phyloP scores from a whole-genome alignment of 441 rosid species.

The Syzygium malaccense region DNA sequence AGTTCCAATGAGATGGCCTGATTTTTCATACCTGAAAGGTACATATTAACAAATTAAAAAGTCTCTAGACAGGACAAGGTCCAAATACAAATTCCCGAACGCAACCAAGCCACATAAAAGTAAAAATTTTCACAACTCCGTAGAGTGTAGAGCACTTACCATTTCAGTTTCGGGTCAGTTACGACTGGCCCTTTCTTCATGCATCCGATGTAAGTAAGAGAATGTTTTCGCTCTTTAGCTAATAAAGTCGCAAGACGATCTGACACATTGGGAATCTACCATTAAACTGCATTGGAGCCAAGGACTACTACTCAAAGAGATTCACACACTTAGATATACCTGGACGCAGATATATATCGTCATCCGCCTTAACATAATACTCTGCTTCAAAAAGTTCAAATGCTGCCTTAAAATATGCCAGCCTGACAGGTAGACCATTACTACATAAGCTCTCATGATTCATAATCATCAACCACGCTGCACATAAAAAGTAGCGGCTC shows the following conservation, averaged over 20 bases:
- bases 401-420: conserved; percentile 72
- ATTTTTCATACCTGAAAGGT: conserved; percentile 54
- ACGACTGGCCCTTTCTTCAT: conserved; percentile 91
- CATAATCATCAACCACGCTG: background rate
- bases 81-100: background rate
- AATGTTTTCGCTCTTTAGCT: conserved; percentile 58
- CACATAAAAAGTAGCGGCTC: background rate
- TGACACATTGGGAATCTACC: conserved; percentile 5
- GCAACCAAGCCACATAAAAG: background rate
- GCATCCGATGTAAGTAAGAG: conserved; percentile 64
- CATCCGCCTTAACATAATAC: conserved; percentile 72
- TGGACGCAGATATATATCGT: conserved; percentile 72
- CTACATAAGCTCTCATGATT: background rate
- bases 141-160: conserved; percentile 21
- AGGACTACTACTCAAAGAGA: background rate
- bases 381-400: conserved; percentile 64
- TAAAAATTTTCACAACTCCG: background rate
- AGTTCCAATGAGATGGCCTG: conserved; percentile 63
- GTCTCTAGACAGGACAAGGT: background rate
- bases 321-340: conserved; percentile 24
- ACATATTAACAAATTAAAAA: background rate
- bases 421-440: conserved; percentile 13
- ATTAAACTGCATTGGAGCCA: background rate
- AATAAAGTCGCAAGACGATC: conserved; percentile 82
- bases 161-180: conserved; percentile 68